These are phyloP conservation scores for Ophiocordyceps australis DNA, from an alignment of 2,329 filamentous ascomycete species.

Conservation along the genomic window DNA sequence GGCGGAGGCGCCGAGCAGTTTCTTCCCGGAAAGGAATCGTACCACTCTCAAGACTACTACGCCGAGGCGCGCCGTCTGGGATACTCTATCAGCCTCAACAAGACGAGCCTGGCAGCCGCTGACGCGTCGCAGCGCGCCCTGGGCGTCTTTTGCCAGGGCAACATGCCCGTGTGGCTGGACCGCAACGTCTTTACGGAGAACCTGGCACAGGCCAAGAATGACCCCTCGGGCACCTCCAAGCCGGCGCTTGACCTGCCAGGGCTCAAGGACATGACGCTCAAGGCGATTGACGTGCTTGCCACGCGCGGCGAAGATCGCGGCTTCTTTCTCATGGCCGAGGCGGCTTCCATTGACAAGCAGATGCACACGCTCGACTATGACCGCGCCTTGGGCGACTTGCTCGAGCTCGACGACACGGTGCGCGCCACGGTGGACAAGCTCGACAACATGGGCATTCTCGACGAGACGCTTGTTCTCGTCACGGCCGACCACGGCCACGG, in stretches of 20 bases:
- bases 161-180: constrained; percentile 74
- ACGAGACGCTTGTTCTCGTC: constrained; percentile 63
- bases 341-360: constrained; percentile 74
- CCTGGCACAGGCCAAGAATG: constrained; percentile 44
- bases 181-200: constrained; percentile 65
- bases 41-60: constrained; percentile 61
- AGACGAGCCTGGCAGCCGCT: constrained; percentile 44
- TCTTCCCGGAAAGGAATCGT: constrained; percentile 43
- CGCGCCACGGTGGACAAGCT: constrained; percentile 58
- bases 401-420: constrained; percentile 73
- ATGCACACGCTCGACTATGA: constrained; percentile 80
- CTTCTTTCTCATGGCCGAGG: constrained; percentile 80
- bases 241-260: constrained; percentile 61
- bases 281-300: constrained; percentile 66
- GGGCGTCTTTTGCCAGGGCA: constrained; percentile 58
- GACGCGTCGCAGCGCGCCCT: constrained; percentile 45
- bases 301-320: constrained; percentile 48
- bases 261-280: constrained; percentile 78
- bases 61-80: constrained; percentile 53
- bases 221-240: constrained; percentile 44
- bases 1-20: constrained; percentile 75
- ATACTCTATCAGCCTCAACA: constrained; percentile 57
- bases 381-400: constrained; percentile 65
- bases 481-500: constrained; percentile 83
- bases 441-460: constrained; percentile 42